Evolutionary conservation across 148 eudicot species (phyloP), one percentile per base, ranked within the genome.

Genomic region (Chenopodium album): DNA sequence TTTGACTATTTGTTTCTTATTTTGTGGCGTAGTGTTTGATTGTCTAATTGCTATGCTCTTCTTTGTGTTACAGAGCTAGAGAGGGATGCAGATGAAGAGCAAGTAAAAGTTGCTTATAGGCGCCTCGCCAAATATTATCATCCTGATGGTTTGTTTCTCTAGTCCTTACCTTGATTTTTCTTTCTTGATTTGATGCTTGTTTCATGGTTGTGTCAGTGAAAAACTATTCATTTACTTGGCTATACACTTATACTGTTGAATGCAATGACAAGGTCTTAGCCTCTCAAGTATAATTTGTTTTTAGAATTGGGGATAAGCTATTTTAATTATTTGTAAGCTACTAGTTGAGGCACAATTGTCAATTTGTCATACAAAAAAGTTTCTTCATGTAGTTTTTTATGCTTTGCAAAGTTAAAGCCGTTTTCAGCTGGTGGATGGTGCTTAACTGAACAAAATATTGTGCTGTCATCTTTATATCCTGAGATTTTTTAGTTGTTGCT

Each of bases 41-140:
- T 47, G 7, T 47, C 1, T 69, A 6, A 19, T 71, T 83, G 14
- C 16, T 79, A 28, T 22, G 48, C 74, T 68, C 31, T 31, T 50
- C 54, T 71, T 31, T 73, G 54, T 50, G 22, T 29, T 84, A 80
- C 94, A 95, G 98, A 95, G 80, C 81, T 95, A 76, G 98, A 91
- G 88, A 83, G 92, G 82, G 94, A 89, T 94, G 98, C 93, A 46
- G 92, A 87, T 85, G 99, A 91, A 32, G 95, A 93, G 66, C 84
- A 91, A 72, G 89, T 93, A 83, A 93, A 93, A 87, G 79, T 76
- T 77, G 88, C 97, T 22, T 95, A 93, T 77, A 88, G 97, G 86
- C 91, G 96, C 66, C 86, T 95, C 90, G 98, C 93, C 73, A 95
- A 95, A 86, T 95, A 91, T 83, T 95, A 95, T 85, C 99, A 95